Base-by-base conservation (phyloP, 148 eudicot genomes). In the Polygonum maritimum region DNA sequence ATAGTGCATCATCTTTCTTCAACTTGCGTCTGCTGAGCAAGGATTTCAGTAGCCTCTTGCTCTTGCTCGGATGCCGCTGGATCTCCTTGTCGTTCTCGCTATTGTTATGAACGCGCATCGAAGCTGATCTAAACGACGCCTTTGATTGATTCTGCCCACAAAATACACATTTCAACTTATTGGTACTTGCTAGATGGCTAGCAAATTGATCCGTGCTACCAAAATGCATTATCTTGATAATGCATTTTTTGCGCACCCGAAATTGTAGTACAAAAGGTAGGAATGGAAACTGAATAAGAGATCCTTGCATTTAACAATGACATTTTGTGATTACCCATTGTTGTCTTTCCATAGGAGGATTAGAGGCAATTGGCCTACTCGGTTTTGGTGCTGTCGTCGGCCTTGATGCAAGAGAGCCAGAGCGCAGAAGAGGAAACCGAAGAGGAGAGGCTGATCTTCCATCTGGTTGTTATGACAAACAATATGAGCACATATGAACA, bases 1-100 rank as follows among this genome's bases (percentile, higher is more conserved):
- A 88, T 18, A 94, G 80, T 71, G 55, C 81, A 1, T 90, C 97
- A 74, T 94, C 98, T 83, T 90, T 94, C 88, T 86, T 94, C 6
- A 91, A 88, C 84, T 90, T 92, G 45, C 96, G 88, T 49, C 93
- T 79, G 77, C 91, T 92, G 52, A 94, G 97, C 88, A 92, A 83
- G 4, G 98, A 77, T 87, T 89, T 94, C 76, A 94, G 97, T n/a
- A 94, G 84, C 47, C 98, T 83, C 83, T 90, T 94, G 75, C 93
- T 85, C 79, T 90, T 94, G 86, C 93, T 89, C 22, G 94, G 90
- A 73, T 81, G 73, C 51, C 89, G 88, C n/a, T 92, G 89, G 2
- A 76, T 71, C 63, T 89, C 96, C 82, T 77, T 89, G 11, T 80
- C 54, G 21, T 77, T 83, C 44, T 78, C 89, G 79, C 78, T 86